Conservation (phyloP, 139 green algal genomes). For the Mesotaenium endlicherianum region DNA sequence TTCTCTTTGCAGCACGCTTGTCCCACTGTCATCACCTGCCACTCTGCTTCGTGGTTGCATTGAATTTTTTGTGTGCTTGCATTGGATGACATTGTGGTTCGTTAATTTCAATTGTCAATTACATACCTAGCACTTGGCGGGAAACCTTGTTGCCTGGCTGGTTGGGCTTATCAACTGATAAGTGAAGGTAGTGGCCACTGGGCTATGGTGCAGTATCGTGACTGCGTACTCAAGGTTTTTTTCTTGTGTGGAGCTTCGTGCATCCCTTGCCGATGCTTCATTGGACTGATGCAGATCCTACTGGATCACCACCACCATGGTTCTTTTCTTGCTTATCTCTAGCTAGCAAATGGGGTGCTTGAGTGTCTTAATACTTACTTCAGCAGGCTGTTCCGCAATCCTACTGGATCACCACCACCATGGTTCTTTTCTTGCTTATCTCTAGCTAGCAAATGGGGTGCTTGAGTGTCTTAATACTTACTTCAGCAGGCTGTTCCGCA, state of each 20-base stretch:
- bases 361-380: background rate
- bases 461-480: background rate
- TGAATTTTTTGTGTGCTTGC: background rate
- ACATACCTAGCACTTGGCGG: background rate
- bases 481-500: background rate
- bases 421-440: constrained; percentile 7
- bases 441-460: background rate
- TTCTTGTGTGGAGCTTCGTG: no score
- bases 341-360: background rate
- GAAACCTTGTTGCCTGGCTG: background rate
- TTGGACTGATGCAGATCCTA: no score
- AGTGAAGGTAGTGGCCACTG: no score
- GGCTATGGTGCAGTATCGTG: no score
- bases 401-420: no score
- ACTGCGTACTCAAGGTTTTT: no score
- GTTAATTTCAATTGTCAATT: background rate
- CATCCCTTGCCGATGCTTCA: no score
- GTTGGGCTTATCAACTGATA: background rate
- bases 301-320: no score
- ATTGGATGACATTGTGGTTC: background rate
- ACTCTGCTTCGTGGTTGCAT: no score
- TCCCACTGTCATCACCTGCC: background rate
- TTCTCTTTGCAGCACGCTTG: background rate
- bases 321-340: constrained; percentile 5
- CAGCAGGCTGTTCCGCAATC: background rate